A percentile compares a stretch with the other conserved stretches of the same genome.
These are phyloP conservation scores for Acrodontium crateriforme DNA, from an alignment of 2,329 filamentous ascomycete genomes.

Conservation along the genomic window DNA sequence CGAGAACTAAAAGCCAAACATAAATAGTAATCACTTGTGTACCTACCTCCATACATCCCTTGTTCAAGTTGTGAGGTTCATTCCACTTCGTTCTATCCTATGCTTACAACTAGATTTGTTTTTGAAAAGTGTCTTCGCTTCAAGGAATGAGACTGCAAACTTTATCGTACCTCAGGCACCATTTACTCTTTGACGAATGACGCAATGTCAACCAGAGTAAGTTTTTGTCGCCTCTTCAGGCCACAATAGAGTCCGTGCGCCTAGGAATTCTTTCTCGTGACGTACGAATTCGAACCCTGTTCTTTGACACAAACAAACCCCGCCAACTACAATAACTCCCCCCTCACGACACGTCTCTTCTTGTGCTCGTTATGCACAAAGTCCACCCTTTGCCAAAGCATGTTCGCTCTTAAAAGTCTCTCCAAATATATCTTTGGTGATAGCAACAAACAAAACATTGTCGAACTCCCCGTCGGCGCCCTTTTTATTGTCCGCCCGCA, in stretches of 20 bases:
- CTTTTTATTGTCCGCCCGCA: conserved; percentile 92
- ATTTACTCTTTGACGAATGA: too few relatives aligned
- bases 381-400: conserved; percentile 6
- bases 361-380: background rate
- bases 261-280: background rate
- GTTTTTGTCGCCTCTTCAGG: background rate
- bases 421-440: conserved; percentile 81
- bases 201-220: too few relatives aligned
- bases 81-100: too few relatives aligned
- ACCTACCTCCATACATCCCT: too few relatives aligned
- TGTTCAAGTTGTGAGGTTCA: too few relatives aligned
- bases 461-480: conserved; percentile 89
- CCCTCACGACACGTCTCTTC: background rate
- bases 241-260: background rate
- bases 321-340: background rate
- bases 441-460: conserved; percentile 77
- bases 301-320: background rate
- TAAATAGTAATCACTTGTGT: too few relatives aligned
- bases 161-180: too few relatives aligned
- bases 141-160: too few relatives aligned
- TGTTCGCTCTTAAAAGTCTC: conserved; percentile 22
- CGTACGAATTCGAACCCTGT: background rate
- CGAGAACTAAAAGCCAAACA: too few relatives aligned
- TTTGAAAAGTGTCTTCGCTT: too few relatives aligned
- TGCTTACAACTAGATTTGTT: too few relatives aligned